Evolutionary conservation across 2,329 filamentous ascomycete genomes (phyloP).

Genomic region (Monilinia fructigena): DNA sequence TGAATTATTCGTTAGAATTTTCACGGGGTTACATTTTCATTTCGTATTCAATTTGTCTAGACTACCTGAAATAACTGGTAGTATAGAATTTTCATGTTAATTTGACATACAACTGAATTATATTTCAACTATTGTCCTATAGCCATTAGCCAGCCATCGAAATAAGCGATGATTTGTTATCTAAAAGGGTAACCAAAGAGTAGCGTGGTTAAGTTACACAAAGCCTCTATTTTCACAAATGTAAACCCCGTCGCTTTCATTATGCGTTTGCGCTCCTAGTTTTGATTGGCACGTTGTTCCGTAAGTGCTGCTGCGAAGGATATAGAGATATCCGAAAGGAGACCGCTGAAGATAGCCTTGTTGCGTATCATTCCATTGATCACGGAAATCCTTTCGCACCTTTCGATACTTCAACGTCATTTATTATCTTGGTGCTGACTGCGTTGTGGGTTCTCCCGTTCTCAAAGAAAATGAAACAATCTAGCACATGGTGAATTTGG

Average conservation of each 20-base stretch:
- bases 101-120: not conserved
- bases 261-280: not conserved
- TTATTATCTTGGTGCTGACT: not conserved
- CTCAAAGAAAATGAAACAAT: not conserved
- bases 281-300: not conserved
- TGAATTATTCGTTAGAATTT: not conserved
- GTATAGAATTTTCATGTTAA: not conserved
- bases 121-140: not conserved
- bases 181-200: not conserved
- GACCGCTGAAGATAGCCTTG: not conserved
- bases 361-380: not conserved
- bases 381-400: not conserved
- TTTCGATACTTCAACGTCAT: not conserved
- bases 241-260: not conserved
- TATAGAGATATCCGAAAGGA: not conserved
- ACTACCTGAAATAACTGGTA: not conserved
- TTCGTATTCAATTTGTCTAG: not conserved
- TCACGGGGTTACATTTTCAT: too few relatives aligned
- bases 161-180: not conserved
- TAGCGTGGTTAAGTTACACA: not conserved
- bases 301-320: not conserved
- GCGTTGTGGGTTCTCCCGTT: too few relatives aligned
- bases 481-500: too few relatives aligned
- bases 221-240: not conserved
- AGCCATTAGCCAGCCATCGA: not conserved